A percentile compares a stretch with the other conserved stretches of the same genome.
Conservation (phyloP, 2,329 filamentous ascomycete species). For the Colletotrichum sp. region DNA sequence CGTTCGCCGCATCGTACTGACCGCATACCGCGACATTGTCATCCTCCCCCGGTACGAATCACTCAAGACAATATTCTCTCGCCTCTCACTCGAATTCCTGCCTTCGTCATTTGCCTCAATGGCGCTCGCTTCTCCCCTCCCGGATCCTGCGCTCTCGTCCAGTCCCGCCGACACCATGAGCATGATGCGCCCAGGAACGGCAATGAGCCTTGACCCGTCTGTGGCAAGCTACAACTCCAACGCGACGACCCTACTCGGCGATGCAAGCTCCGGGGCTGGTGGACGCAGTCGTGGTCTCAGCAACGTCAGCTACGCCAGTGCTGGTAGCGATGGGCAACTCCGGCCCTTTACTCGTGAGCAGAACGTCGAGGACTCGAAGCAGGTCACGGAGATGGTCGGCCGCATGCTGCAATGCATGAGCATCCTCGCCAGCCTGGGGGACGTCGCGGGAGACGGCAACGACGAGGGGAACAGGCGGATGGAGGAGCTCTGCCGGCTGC, state of each 20-base stretch:
- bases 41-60: conserved; percentile 89
- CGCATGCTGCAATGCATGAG: conserved; percentile 96
- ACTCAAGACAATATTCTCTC: conserved; percentile 88
- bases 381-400: conserved; percentile 92
- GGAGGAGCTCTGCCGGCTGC: conserved; percentile 80
- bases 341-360: conserved; percentile 64
- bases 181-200: conserved; percentile 70
- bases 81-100: conserved; percentile 82
- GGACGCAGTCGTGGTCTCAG: conserved; percentile 81
- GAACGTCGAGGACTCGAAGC: conserved; percentile 71
- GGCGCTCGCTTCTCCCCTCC: conserved; percentile 58
- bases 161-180: conserved; percentile 48
- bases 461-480: conserved; percentile 81
- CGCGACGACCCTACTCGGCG: conserved; percentile 79
- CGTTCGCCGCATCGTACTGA: conserved; percentile 85
- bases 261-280: conserved; percentile 56
- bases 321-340: conserved; percentile 49
- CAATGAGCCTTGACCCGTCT: conserved; percentile 75
- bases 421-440: conserved; percentile 76
- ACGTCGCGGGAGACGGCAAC: conserved; percentile 48
- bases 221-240: conserved; percentile 83
- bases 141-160: conserved; percentile 52
- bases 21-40: conserved; percentile 86
- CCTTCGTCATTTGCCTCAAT: conserved; percentile 58
- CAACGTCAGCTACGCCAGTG: conserved; percentile 75